phyloP scores from a whole-genome alignment of 805 yeast species.

The Candida schatavii region DNA sequence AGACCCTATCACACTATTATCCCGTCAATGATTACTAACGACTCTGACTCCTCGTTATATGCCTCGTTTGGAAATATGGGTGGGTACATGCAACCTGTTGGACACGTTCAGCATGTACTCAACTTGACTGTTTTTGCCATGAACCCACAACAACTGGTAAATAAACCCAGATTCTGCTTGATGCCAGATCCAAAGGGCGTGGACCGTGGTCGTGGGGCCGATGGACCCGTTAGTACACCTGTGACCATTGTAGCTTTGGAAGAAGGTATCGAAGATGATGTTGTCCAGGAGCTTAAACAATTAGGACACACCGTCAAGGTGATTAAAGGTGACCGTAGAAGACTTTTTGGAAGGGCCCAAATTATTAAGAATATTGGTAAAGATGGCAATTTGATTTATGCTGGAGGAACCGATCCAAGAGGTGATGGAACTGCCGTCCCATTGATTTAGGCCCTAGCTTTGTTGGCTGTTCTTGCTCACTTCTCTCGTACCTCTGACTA shows the following conservation, averaged over 20 bases:
- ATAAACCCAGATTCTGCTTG: constrained; percentile 71
- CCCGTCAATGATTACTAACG: constrained; percentile 70
- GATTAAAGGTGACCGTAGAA: constrained; percentile 41
- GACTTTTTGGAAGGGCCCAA: constrained; percentile 68
- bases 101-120: constrained; percentile 73
- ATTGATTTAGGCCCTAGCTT: constrained; percentile 22
- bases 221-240: constrained; percentile 61
- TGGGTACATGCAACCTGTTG: constrained; percentile 84
- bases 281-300: constrained; percentile 41
- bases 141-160: constrained; percentile 71
- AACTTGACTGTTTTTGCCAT: constrained; percentile 62
- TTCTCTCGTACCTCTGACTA: too few species aligned
- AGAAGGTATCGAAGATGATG: constrained; percentile 54
- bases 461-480: too few species aligned
- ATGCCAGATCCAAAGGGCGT: constrained; percentile 47
- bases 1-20: constrained; percentile 82
- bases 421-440: constrained; percentile 84
- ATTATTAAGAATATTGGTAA: constrained; percentile 51
- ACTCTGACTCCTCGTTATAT: constrained; percentile 44
- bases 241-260: constrained; percentile 62
- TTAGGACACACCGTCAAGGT: constrained; percentile 59
- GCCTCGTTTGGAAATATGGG: constrained; percentile 86
- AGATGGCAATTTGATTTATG: constrained; percentile 46
- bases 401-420: constrained; percentile 76
- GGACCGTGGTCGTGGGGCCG: constrained; percentile 58